A percentile compares a stretch with the other conserved stretches of the same genome.
Conservation (phyloP, 805 yeast genomes). For the Blastobotrys terrestris region DNA sequence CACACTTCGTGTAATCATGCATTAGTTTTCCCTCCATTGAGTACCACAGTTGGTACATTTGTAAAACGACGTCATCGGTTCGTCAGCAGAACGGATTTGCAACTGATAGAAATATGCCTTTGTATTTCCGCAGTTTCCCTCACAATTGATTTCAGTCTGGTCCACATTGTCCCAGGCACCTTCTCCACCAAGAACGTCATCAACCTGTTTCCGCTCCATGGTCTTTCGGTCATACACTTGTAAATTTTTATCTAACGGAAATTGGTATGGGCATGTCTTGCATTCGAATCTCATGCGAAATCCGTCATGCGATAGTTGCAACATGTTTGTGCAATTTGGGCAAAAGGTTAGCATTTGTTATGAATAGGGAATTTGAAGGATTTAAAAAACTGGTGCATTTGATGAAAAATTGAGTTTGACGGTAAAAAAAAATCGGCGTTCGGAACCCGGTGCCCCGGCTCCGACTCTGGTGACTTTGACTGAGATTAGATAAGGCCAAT, state of each 20-base stretch:
- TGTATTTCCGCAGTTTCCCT: constrained; percentile 79
- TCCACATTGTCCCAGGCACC: constrained; percentile 99
- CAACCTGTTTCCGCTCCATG: constrained; percentile 82
- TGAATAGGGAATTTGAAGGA: no score
- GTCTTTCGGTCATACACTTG: constrained; percentile 81
- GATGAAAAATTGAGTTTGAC: no score
- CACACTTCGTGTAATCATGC: no score
- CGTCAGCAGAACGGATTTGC: constrained; percentile 97
- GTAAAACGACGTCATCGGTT: constrained; percentile 98
- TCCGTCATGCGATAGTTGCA: constrained; percentile 40
- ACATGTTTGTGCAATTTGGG: constrained; percentile 90
- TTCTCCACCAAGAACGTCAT: constrained; percentile 92
- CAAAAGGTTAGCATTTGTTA: constrained; percentile 97
- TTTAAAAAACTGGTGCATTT: no score
- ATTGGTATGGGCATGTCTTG: constrained; percentile 92
- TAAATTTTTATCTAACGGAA: constrained; percentile 68
- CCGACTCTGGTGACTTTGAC: no score
- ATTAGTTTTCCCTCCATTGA: constrained; percentile 92
- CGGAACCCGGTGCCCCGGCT: no score
- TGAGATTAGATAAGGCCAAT: no score
- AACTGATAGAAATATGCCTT: constrained; percentile 96
- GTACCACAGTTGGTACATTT: constrained; percentile 90
- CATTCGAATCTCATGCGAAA: constrained; percentile 72
- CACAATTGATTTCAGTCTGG: constrained; percentile 91
- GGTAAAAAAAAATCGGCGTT: no score